Evolutionary conservation across 2,329 filamentous ascomycete species (phyloP).

Genomic region (Penicillium sp.): DNA sequence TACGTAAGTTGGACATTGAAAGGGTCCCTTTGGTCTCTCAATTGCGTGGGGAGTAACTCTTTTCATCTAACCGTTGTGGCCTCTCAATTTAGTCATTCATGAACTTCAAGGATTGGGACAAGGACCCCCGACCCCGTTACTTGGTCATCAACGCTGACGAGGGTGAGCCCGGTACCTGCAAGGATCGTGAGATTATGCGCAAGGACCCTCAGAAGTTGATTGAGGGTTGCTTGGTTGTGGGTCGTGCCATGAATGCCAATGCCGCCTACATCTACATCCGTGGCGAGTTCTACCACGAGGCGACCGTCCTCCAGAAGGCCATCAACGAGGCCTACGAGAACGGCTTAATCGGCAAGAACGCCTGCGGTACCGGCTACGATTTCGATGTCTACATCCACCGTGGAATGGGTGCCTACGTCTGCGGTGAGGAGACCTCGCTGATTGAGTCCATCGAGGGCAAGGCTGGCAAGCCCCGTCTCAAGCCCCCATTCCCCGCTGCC

Average conservation of each 20-base stretch:
- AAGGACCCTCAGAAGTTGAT: constrained; percentile 99
- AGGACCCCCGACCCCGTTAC: constrained; percentile 93
- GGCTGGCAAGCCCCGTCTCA: constrained; percentile 95
- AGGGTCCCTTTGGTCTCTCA: background rate
- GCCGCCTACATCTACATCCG: constrained; percentile 99
- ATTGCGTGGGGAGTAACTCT: constrained; percentile 7
- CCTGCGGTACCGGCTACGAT: constrained; percentile 93
- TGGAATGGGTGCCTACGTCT: constrained; percentile 96
- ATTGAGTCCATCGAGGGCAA: constrained; percentile 99
- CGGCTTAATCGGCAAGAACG: constrained; percentile 96
- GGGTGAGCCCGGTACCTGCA: constrained; percentile 98
- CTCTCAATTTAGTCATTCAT: constrained; percentile 77
- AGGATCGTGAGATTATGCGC: constrained; percentile 99
- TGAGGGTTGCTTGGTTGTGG: constrained; percentile 93
- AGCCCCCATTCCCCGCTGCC: constrained; percentile 96
- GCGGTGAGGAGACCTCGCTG: constrained; percentile 95
- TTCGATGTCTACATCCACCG: constrained; percentile 97
- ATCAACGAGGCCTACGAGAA: constrained; percentile 98
- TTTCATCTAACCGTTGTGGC: background rate
- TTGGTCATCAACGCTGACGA: constrained; percentile 98
- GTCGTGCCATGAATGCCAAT: constrained; percentile 97
- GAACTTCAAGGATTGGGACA: constrained; percentile 99
- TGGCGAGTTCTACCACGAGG: constrained; percentile 96
- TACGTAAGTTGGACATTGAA: constrained; percentile 67
- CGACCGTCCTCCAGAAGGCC: constrained; percentile 85